Conservation (phyloP, 768 basidiomycete species). For the Suillus variegatus region DNA sequence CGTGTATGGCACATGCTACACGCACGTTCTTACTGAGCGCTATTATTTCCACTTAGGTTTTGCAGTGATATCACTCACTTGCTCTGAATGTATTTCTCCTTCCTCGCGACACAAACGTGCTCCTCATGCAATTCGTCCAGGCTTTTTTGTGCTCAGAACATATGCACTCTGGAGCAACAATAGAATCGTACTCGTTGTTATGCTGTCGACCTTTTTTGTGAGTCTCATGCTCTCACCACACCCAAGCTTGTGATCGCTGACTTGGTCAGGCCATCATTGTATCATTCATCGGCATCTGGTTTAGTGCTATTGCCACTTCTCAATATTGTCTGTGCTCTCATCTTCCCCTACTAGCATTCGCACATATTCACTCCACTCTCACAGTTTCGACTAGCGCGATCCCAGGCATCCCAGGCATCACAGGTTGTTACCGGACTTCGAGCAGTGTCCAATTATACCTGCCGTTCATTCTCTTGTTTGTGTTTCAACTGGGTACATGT, state of each 20-base stretch:
- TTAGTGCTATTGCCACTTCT: neutral
- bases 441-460: neutral
- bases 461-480: neutral
- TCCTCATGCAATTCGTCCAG: neutral
- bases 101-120: neutral
- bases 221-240: neutral
- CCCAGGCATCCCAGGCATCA: neutral
- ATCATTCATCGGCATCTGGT: neutral
- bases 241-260: neutral
- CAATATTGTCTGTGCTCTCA: neutral
- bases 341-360: neutral
- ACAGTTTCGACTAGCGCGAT: neutral
- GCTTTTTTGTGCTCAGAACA: neutral
- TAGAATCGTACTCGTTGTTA: neutral
- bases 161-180: neutral
- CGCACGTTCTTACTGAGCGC: neutral
- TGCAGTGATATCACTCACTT: neutral
- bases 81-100: neutral
- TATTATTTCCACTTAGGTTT: neutral
- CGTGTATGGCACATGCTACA: neutral
- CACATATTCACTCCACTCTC: neutral
- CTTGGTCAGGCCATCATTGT: neutral
- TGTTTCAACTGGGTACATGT: neutral
- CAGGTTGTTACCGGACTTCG: neutral
- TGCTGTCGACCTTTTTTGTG: neutral